Evolutionary conservation across 139 green algal genomes (phyloP), one percentile per base, ranked within the genome.

Genomic region (Chlorokybus atmophyticus): DNA sequence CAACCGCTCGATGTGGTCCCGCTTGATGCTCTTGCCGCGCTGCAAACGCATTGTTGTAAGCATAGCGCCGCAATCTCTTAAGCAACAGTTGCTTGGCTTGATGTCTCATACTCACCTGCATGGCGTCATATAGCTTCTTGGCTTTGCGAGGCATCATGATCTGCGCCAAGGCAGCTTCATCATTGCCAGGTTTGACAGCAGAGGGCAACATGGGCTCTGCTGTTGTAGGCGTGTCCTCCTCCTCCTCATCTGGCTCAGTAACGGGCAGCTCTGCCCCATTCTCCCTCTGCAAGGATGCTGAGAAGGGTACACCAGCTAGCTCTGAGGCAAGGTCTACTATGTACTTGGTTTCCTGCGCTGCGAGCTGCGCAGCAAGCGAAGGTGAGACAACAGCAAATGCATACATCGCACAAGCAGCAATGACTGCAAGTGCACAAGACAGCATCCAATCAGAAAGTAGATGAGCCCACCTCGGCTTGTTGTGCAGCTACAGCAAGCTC

Each of bases 111-210:
- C 35, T 44, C 57, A 65, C 57, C 53, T 86, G 76, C 40, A 94
- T 83, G 39, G 74, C 64, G 38, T 88, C 80, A 68, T 95, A 97
- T 60, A 93, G 56, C 69, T 88, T 86, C 10, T 73, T 59, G 19
- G 66, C 75, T 76, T 95, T 95, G 52, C 84, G 74, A 4, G 76
- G 84, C 81, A 97, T 92, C 80, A 97, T 87, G 0, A 91, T 83
- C 42, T 83, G 77, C 32, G 81, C 80, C 75, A 94, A 82, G 1
- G 56, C 68, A 29, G 69, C 63, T 50, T 80, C 75, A 21, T 88
- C 77, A 52, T 52, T 23, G 8, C 59, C 75, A 2, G 67, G 73
- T 7, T 70, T n/a, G 35, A 38, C 0, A 24, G 41, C 14, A 66
- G 57, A 19, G 60, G 19, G 32, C 19, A 21, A 7, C n/a, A n/a